Conservation (phyloP, 2,329 filamentous ascomycete species). For the Cadophora sp. region DNA sequence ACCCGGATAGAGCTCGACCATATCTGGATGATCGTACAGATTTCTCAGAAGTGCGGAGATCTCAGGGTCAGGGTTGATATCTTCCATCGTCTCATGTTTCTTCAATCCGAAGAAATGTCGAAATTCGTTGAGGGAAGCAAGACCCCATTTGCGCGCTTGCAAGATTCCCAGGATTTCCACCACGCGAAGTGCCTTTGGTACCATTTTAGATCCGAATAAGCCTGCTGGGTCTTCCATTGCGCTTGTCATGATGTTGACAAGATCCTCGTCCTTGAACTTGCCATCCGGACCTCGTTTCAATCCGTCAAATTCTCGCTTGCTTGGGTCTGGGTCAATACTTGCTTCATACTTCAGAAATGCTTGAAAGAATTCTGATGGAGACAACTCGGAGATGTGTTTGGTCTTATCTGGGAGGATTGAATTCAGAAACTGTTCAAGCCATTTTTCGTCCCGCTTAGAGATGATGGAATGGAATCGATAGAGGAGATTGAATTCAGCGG, state of each 20-base stretch:
- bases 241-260: constrained; percentile 72
- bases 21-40: constrained; percentile 66
- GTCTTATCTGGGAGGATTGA: constrained; percentile 53
- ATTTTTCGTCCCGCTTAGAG: constrained; percentile 75
- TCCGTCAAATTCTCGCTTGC: constrained; percentile 69
- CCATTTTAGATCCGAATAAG: constrained; percentile 73
- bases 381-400: constrained; percentile 45
- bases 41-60: constrained; percentile 68
- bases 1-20: constrained; percentile 73
- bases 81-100: constrained; percentile 77
- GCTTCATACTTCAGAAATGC: constrained; percentile 69
- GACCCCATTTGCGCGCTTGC: constrained; percentile 73
- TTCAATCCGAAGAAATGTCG: constrained; percentile 80
- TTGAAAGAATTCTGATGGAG: constrained; percentile 62
- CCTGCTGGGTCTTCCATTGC: constrained; percentile 75
- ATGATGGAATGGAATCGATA: constrained; percentile 89
- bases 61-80: constrained; percentile 79
- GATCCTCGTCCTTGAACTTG: constrained; percentile 74
- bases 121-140: constrained; percentile 79
- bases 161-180: constrained; percentile 82
- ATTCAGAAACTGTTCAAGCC: constrained; percentile 75
- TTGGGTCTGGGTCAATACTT: constrained; percentile 68
- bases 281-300: constrained; percentile 70
- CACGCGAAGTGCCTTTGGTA: constrained; percentile 75
- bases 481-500: constrained; percentile 83